phyloP scores from a whole-genome alignment of 208 protist species.

The Spongospora subterranea region DNA sequence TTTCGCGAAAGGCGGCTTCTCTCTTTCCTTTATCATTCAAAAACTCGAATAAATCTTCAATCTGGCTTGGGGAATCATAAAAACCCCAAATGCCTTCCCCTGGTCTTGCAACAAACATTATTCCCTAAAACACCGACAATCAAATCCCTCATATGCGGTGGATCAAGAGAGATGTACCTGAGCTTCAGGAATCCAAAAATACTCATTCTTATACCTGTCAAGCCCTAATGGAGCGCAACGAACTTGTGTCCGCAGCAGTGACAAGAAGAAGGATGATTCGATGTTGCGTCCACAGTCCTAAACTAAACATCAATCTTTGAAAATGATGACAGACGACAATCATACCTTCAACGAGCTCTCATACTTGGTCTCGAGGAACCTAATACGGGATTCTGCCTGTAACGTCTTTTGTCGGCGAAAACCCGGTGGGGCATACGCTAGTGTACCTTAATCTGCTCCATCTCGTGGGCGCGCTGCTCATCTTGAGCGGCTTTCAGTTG shows the following conservation, averaged over 20 bases:
- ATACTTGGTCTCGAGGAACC: background rate
- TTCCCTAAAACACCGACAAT: background rate
- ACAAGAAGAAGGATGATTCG: background rate
- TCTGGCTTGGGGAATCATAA: background rate
- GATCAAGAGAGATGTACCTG: background rate
- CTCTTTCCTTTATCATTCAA: constrained; percentile 3
- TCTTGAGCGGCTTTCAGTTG: background rate
- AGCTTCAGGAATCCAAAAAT: background rate
- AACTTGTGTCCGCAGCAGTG: background rate
- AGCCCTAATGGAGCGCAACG: background rate
- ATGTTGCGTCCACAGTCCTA: background rate
- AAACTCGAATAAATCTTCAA: background rate
- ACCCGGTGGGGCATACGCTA: background rate
- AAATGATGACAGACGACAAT: background rate
- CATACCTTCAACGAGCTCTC: background rate
- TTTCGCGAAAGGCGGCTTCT: constrained; percentile 8
- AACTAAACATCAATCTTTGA: background rate
- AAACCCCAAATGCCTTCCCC: constrained; percentile 2
- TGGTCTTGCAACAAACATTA: background rate
- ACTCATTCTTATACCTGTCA: constrained; percentile 6
- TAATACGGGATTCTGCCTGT: background rate
- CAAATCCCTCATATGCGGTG: background rate
- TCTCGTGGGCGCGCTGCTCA: background rate
- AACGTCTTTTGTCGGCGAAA: background rate
- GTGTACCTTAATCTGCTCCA: background rate